phyloP scores from a whole-genome alignment of 768 basidiomycete genomes.

The Boletus vermiculosoides region DNA sequence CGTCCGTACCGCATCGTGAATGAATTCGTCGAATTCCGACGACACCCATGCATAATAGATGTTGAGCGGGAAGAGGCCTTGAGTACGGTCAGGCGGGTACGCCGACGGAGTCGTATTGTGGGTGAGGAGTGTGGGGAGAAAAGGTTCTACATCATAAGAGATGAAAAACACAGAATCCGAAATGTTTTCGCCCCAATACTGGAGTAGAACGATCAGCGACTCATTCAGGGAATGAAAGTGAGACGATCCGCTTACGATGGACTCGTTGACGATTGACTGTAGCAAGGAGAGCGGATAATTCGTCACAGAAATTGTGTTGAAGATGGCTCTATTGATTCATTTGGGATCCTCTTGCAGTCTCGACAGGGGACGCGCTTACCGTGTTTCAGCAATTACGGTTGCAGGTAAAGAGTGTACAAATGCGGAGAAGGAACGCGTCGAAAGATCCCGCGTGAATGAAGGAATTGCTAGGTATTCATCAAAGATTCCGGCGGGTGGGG shows the following conservation, averaged over 20 bases:
- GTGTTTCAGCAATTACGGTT: neutral
- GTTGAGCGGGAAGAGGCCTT: slow-evolving; percentile 42
- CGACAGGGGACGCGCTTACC: neutral
- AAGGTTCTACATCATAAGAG: slow-evolving; percentile 44
- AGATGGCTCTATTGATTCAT: neutral
- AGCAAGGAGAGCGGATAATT: slow-evolving; percentile 14
- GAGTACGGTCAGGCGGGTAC: slow-evolving; percentile 43
- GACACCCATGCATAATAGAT: slow-evolving; percentile 35
- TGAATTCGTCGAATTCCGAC: neutral
- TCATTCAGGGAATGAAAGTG: neutral
- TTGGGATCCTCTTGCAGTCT: neutral
- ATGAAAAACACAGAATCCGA: neutral
- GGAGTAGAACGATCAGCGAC: slow-evolving; percentile 2
- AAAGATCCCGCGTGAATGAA: slow-evolving; percentile 1
- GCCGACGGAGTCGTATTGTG: slow-evolving; percentile 41
- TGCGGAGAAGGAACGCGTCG: slow-evolving; percentile 15
- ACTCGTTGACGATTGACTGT: slow-evolving; percentile 16
- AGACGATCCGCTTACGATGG: slow-evolving; percentile 7
- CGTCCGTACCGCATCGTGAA: slow-evolving; percentile 38
- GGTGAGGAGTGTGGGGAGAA: slow-evolving; percentile 42
- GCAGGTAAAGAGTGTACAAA: slow-evolving; percentile 8
- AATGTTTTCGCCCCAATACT: slow-evolving; percentile 14
- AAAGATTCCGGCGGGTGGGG: slow-evolving; percentile 19
- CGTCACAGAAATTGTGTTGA: slow-evolving; percentile 7
- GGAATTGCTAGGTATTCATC: slow-evolving; percentile 28